Base-by-base conservation (phyloP, 129 eudicot species). In the Lactuca sativa region DNA sequence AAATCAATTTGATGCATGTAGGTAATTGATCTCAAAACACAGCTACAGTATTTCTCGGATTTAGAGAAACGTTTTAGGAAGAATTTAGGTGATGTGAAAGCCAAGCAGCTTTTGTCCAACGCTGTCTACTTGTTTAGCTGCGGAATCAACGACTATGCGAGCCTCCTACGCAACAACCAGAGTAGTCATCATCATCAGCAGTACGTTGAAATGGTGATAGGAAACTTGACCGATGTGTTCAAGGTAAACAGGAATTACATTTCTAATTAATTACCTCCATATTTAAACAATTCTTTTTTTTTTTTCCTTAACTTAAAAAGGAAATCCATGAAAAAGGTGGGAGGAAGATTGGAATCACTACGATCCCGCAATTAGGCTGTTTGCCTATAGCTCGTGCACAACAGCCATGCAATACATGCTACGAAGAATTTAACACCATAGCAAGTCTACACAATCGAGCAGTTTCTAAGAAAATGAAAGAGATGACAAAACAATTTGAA, bases 51-150 rank as follows among this genome's bases (percentile, higher is more conserved):
- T 44, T 82, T 82, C 14, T 31, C 37, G 1, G 74, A 77, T 37
- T 47, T 73, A 30, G 53, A 53, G 66, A 58, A 73, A 51, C n/a
- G 55, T 2, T 73, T 63, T 14, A 77, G 67, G 71, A 32, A 68
- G 54, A 17, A 61, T 4, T 61, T 72, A 38, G 86, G 86, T 21
- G 78, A 67, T 30, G 9, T 37, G 11, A 68, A 73, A 69, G 59
- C 77, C 2, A 15, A 73, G 30, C 3, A 56, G 63, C 7, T 82
- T 59, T 1, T 82, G 14, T 64, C 80, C 0, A 61, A 73, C 47
- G 82, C 82, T 8, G 86, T 82, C 8, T 82, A 82, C 70, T 62
- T 82, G 69, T 62, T 82, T 13, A 72, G 77, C 76, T 61, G 66
- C 2, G 86, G 82, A 8, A 43, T 73, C 48, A 82, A 82, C 56